Conservation (phyloP, 352 stramenopile species). For the Globisporangium polare region DNA sequence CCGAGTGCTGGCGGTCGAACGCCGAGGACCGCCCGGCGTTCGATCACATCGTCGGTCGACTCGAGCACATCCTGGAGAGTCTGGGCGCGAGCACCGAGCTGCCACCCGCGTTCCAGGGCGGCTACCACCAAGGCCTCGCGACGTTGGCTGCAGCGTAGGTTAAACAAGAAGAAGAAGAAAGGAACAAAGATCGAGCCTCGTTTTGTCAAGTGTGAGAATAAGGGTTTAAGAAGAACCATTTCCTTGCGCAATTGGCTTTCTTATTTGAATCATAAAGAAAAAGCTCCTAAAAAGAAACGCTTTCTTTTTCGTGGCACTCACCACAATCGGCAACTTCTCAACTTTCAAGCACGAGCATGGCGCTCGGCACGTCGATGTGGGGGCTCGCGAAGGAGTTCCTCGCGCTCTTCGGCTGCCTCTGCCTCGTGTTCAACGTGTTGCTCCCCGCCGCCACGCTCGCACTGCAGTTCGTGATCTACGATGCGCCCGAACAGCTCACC, state of each 20-base stretch:
- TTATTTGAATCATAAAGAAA: too few relatives aligned
- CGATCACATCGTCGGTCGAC: conserved; percentile 65
- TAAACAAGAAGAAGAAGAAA: neutral
- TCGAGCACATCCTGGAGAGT: conserved; percentile 68
- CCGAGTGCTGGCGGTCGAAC: conserved; percentile 83
- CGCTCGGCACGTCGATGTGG: conserved; percentile 1
- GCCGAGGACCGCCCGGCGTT: conserved; percentile 70
- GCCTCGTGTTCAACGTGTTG: conserved; percentile 36
- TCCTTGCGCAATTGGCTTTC: too few relatives aligned
- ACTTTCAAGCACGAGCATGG: neutral
- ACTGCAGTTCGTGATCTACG: conserved; percentile 25
- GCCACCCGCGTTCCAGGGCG: conserved; percentile 78
- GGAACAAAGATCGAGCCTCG: neutral
- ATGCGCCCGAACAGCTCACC: conserved; percentile 30
- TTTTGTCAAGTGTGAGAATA: conserved; percentile 2
- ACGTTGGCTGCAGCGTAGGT: conserved; percentile 8
- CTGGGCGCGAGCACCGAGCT: conserved; percentile 79
- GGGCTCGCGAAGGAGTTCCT: conserved; percentile 32
- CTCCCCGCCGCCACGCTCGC: conserved; percentile 27
- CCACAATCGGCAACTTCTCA: too few relatives aligned
- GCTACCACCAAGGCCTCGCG: conserved; percentile 68
- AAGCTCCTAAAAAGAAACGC: too few relatives aligned
- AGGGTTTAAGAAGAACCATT: too few relatives aligned
- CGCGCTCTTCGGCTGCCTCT: conserved; percentile 45
- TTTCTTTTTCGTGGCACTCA: too few relatives aligned